Conservation (phyloP, 495 filamentous ascomycete genomes). For the Penicillium macrosclerotiorum region DNA sequence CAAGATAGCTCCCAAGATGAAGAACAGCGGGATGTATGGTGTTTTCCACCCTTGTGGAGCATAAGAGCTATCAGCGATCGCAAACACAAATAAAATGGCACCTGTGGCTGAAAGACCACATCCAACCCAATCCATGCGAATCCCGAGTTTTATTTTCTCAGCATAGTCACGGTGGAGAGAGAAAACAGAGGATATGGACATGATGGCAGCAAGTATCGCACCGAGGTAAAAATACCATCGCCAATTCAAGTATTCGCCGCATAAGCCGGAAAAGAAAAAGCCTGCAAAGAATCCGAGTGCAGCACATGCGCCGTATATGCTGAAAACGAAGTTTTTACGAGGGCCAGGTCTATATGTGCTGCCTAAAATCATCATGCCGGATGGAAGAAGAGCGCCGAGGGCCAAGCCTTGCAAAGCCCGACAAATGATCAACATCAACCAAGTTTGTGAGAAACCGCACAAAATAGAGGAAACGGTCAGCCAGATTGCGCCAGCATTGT, state of each 20-base stretch:
- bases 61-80: slow-evolving; percentile 72
- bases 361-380: slow-evolving; percentile 75
- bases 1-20: slow-evolving; percentile 56
- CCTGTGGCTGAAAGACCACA: slow-evolving; percentile 61
- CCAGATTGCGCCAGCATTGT: slow-evolving; percentile 68
- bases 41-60: slow-evolving; percentile 69
- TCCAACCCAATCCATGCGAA: slow-evolving; percentile 73
- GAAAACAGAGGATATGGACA: slow-evolving; percentile 53
- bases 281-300: slow-evolving; percentile 79
- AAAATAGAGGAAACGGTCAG: slow-evolving; percentile 69
- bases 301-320: slow-evolving; percentile 74
- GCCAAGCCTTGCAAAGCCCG: slow-evolving; percentile 80
- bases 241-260: slow-evolving; percentile 64
- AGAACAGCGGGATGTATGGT: slow-evolving; percentile 52
- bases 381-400: slow-evolving; percentile 73
- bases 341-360: slow-evolving; percentile 80
- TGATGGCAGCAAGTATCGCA: slow-evolving; percentile 50
- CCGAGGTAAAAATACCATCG: slow-evolving; percentile 83
- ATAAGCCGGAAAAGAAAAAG: slow-evolving; percentile 75
- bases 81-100: slow-evolving; percentile 70
- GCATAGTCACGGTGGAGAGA: slow-evolving; percentile 64
- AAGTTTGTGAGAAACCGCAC: slow-evolving; percentile 67
- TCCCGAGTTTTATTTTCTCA: slow-evolving; percentile 42
- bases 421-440: slow-evolving; percentile 70
- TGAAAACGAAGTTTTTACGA: slow-evolving; percentile 82